Base-by-base conservation (phyloP, 768 basidiomycete genomes). In the Boletus edulis region DNA sequence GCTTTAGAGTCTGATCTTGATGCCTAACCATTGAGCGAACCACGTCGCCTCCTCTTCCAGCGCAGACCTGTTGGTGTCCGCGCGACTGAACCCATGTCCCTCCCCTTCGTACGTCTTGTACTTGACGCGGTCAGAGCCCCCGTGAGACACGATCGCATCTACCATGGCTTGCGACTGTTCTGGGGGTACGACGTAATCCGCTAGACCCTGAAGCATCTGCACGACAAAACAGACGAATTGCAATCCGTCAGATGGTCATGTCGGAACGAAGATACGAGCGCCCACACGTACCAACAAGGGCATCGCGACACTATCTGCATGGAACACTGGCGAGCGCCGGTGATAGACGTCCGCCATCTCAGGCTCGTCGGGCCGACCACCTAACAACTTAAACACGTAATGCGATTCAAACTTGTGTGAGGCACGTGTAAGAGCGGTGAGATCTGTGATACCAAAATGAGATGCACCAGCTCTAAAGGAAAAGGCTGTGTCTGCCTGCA, bases 361-460 rank as follows among this genome's bases (percentile, higher is more conserved):
- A 1, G 43, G 51, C 37, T 22, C 51, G 29, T 52, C 51, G 2
- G 51, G 51, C 37, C 37, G 51, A 11, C 37, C 37, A 9, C 51
- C 51, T 11, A 52, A 10, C 37, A 52, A 11, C 44, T 40, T 22
- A 37, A 31, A 52, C 0, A 52, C 27, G 12, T 52, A 39, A 17
- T 52, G 51, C n/a, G 51, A 52, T 43, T 52, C 51, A 17, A 52
- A 45, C 27, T 52, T 52, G 51, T 52, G 51, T 7, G 51, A 37
- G 27, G 44, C 51, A 14, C 5, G 29, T 12, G 45, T 7, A 20
- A 46, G 52, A 1, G 45, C 52, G 11, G 37, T 24, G 29, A 52
- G 45, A 12, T 46, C 52, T 20, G 38, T 31, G 22, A 52, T 52
- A 3, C 52, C 45, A 12, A 46, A 52, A 38, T 52, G 13, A 18